Percentiles rank a stretch among this genome's conserved stretches.
These are phyloP conservation scores for Camptophora hylomeconis DNA, from an alignment of 2,329 filamentous ascomycete genomes.

Conservation along the genomic window DNA sequence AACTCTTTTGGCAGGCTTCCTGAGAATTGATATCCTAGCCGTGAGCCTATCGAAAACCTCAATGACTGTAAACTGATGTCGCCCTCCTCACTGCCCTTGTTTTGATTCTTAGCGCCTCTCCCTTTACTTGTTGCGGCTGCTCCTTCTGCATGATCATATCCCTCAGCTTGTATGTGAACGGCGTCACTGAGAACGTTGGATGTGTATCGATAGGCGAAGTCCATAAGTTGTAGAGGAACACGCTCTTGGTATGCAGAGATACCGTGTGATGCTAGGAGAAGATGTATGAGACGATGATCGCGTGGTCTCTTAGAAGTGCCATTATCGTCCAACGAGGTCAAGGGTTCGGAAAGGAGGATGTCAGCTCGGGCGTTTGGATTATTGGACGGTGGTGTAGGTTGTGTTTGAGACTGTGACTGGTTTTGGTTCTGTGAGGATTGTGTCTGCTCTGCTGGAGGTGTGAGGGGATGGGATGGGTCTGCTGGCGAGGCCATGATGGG, in stretches of 20 bases:
- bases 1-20: slow-evolving; percentile 48
- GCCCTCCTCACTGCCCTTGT: slow-evolving; percentile 30
- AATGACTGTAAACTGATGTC: slow-evolving; percentile 45
- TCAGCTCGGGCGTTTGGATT: slow-evolving; percentile 11
- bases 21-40: slow-evolving; percentile 43
- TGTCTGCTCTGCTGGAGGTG: slow-evolving; percentile 29
- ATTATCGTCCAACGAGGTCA: slow-evolving; percentile 32
- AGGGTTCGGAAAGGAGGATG: slow-evolving; percentile 25
- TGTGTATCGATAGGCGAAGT: slow-evolving; percentile 42
- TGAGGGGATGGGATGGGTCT: slow-evolving; percentile 22
- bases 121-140: slow-evolving; percentile 21
- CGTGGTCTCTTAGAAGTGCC: slow-evolving; percentile 35
- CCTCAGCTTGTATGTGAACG: slow-evolving; percentile 37
- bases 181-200: slow-evolving; percentile 39
- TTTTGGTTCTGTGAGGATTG: slow-evolving; percentile 18
- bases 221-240: slow-evolving; percentile 38
- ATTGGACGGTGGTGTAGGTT: slow-evolving; percentile 13
- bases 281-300: slow-evolving; percentile 38
- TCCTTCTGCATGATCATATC: slow-evolving; percentile 33
- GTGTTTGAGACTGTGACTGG: slow-evolving; percentile 14
- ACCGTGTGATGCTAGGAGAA: slow-evolving; percentile 36
- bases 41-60: slow-evolving; percentile 46
- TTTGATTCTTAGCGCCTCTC: slow-evolving; percentile 22
- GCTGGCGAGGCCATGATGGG: slow-evolving; percentile 12
- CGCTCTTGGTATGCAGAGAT: slow-evolving; percentile 39